Conservation (phyloP, 2,329 filamentous ascomycete species). For the Neofusicoccum parvum region DNA sequence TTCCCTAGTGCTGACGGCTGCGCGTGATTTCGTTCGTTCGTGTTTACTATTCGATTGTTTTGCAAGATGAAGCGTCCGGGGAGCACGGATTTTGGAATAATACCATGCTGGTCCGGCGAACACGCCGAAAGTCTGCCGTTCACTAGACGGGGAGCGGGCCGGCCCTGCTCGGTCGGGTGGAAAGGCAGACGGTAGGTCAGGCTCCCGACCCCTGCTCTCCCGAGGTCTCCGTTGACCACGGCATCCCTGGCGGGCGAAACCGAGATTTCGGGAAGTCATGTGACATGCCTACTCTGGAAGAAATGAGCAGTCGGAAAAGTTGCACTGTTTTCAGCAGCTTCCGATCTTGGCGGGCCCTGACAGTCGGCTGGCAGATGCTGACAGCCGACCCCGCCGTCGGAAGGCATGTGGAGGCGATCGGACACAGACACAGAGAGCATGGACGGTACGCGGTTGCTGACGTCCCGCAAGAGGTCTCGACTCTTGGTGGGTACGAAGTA, state of each 20-base stretch:
- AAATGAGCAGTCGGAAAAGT: neutral
- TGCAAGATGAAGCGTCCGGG: too few species aligned
- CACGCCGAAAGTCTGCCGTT: neutral
- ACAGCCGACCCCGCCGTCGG: too few species aligned
- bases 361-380: too few species aligned
- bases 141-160: slow-evolving; percentile 1
- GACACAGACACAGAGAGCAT: neutral
- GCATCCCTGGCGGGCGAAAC: neutral
- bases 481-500: neutral
- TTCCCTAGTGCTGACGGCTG: too few species aligned
- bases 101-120: too few species aligned
- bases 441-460: neutral
- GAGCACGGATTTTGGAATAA: too few species aligned
- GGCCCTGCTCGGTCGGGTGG: neutral
- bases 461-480: neutral
- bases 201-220: neutral
- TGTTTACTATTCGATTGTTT: too few species aligned
- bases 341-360: neutral
- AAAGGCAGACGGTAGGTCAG: neutral
- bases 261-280: neutral
- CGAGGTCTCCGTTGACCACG: neutral
- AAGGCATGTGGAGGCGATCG: too few species aligned
- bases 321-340: too few species aligned
- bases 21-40: too few species aligned
- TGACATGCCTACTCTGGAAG: neutral